Percentiles rank a stretch among this genome's conserved stretches.
Evolutionary conservation across 345 rosid species (phyloP).

Genomic region (Bruguiera gymnorhiza): DNA sequence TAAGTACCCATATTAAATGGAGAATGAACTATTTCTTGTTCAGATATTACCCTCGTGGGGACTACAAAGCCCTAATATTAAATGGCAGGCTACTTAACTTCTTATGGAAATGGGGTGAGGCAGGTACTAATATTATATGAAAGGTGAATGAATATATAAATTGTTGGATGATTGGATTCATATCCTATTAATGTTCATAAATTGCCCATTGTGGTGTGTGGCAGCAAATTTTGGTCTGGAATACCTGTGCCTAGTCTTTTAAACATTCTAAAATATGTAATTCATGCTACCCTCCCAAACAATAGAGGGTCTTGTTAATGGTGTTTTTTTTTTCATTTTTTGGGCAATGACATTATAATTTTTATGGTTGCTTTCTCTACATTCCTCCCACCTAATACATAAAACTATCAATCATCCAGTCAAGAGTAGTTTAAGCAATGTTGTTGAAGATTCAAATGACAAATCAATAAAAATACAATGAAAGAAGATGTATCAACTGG

Average conservation of each 20-base stretch:
- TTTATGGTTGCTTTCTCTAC: slow-evolving; percentile 37
- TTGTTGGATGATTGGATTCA: slow-evolving; percentile 14
- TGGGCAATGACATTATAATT: slow-evolving; percentile 7
- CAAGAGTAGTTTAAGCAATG: slow-evolving; percentile 10
- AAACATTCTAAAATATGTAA: slow-evolving; percentile 28
- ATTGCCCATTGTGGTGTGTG: slow-evolving; percentile 22
- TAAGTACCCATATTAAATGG: slow-evolving; percentile 30
- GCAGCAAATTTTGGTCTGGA: slow-evolving; percentile 25
- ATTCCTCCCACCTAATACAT: slow-evolving; percentile 33
- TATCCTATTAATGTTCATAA: slow-evolving; percentile 17
- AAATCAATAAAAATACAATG: neutral
- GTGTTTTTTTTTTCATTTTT: slow-evolving; percentile 20
- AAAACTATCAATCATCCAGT: slow-evolving; percentile 9
- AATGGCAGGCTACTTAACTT: slow-evolving; percentile 13
- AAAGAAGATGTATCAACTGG: no score
- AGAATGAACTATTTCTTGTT: slow-evolving; percentile 27
- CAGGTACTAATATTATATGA: slow-evolving; percentile 11
- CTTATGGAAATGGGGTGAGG: slow-evolving; percentile 8
- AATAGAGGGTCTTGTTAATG: slow-evolving; percentile 12
- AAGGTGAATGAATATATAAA: slow-evolving; percentile 9
- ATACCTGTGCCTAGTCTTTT: slow-evolving; percentile 15
- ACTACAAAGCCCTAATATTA: slow-evolving; percentile 20
- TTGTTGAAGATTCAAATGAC: slow-evolving; percentile 12
- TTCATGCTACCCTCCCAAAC: slow-evolving; percentile 3
- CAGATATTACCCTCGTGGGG: slow-evolving; percentile 31